These are phyloP conservation scores for Thelonectria discophora DNA, from an alignment of 2,329 filamentous ascomycete species.

Conservation along the genomic window DNA sequence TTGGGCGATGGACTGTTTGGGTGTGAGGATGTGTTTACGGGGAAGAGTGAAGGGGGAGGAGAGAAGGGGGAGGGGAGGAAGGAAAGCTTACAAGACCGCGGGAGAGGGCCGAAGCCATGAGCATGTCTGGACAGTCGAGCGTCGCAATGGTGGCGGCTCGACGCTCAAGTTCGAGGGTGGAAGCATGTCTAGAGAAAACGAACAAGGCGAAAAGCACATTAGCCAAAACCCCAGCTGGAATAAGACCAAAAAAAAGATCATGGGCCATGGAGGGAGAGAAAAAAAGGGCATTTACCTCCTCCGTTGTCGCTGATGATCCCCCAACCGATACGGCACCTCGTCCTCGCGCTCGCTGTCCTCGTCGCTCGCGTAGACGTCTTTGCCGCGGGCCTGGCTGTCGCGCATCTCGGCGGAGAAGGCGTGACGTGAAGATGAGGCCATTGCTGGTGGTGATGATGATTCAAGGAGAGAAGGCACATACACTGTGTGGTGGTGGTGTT, in stretches of 20 bases:
- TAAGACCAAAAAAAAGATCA: neutral
- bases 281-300: slow-evolving; percentile 6
- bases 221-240: neutral
- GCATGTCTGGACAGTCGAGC: slow-evolving; percentile 64
- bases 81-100: slow-evolving; percentile 59
- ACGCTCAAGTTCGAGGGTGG: slow-evolving; percentile 54
- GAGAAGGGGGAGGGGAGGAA: neutral
- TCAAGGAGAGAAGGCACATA: no score
- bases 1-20: neutral
- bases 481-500: no score
- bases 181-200: slow-evolving; percentile 44
- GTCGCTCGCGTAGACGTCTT: slow-evolving; percentile 59
- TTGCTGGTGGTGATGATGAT: neutral
- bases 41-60: neutral
- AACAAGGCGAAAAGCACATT: neutral
- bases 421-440: slow-evolving; percentile 54
- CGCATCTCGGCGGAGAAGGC: slow-evolving; percentile 61
- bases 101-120: slow-evolving; percentile 67
- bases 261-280: neutral
- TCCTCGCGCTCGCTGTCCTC: slow-evolving; percentile 40
- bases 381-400: slow-evolving; percentile 67
- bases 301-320: slow-evolving; percentile 26
- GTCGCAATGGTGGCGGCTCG: slow-evolving; percentile 62
- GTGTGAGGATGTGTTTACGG: neutral
- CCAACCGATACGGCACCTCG: slow-evolving; percentile 29